Evolutionary conservation across 2,329 filamentous ascomycete genomes (phyloP), one percentile per base, ranked within the genome.

Genomic region (Scytalidium lignicola): DNA sequence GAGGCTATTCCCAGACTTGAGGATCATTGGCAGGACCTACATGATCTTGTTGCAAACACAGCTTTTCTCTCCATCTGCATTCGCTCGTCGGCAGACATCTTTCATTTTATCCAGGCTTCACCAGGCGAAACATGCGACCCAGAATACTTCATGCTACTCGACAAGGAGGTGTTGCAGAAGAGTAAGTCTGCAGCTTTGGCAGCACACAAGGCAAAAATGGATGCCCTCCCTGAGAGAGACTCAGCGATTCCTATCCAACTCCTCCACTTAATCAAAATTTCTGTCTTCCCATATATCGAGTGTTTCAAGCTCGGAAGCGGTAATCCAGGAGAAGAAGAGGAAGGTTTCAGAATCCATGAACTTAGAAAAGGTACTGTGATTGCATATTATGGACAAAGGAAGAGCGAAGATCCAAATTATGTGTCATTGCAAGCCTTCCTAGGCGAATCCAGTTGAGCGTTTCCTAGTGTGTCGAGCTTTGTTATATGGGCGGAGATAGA

Each of bases 21-120:
- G 13, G 41, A 48, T 37, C 51, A 54, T 12, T 59, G 58, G 42
- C 59, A 62, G 55, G 45, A 43, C 18, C 53, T 64, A 2, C 58
- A 63, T 47, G 57, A 58, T 45, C 48, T 63, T 19, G 44, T 63
- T 42, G 54, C 59, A 23, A 51, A 48, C 22, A 54, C 58, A 8
- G 60, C 55, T 4, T 61, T 59, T 44, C 50, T 63, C 13, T 52
- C 54, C 12, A 26, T 64, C 41, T 47, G 44, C 18, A 46, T 58
- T 17, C 58, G 58, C 17, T 26, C 55, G 22, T 61, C 57, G 1
- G 53, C 57, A 21, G 57, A 55, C 15, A 61, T 63, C 20, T 55
- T 63, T 51, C 53, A 54, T 41, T 45, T 57, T 41, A 20, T 49
- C 18, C 40, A 53, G 23, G n/a, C 54, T 5, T 3, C 9, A 0